Evolutionary conservation across 192 early-diverging fungal species (phyloP), one percentile per base, ranked within the genome.

Genomic region (Lunasporangiospora selenospora): DNA sequence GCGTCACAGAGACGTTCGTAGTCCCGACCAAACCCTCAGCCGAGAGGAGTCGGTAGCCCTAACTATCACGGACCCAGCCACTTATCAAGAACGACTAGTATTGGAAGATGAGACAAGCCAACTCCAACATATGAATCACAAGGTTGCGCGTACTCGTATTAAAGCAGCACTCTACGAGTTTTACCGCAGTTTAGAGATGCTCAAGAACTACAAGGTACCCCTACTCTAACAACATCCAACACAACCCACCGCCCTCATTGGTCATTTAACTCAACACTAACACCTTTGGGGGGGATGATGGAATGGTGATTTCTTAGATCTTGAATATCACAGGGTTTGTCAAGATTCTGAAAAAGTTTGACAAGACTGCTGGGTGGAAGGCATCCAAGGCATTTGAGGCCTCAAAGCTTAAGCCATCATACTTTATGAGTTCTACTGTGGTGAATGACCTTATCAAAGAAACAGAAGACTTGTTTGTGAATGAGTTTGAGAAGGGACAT

Each of bases 311-410:
- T 10, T 15, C 38, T 31, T 77, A 79, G 55, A 73, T 79, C 56
- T 63, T 86, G 24, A 88, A 87, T 77, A 66, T 84, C 36, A 81
- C 75, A 15, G 89, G 87, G 6, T 89, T 89, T 26, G 75, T 82
- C 49, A 90, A 92, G 67, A 88, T 89, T 53, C 71, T 92, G 10
- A 89, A 90, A 42, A 92, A 92, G 76, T 92, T 88, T 77, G 89
- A 90, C 54, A 89, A 89, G 73, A 82, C 83, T 11, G 82, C 77
- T 4, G 62, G 49, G 16, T 61, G 59, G 56, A 59, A 62, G 47
- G 57, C 49, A 16, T 65, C 46, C 27, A 67, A 64, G 40, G 12
- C 54, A 1, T 73, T 53, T 13, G 37, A 63, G 54, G 58, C 58
- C 29, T 58, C 53, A 18, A 57, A 53, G 21, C 39, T 73, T 1